Conservation (phyloP, 169 alveolate species). For the Cryptosporidium viatorum region DNA sequence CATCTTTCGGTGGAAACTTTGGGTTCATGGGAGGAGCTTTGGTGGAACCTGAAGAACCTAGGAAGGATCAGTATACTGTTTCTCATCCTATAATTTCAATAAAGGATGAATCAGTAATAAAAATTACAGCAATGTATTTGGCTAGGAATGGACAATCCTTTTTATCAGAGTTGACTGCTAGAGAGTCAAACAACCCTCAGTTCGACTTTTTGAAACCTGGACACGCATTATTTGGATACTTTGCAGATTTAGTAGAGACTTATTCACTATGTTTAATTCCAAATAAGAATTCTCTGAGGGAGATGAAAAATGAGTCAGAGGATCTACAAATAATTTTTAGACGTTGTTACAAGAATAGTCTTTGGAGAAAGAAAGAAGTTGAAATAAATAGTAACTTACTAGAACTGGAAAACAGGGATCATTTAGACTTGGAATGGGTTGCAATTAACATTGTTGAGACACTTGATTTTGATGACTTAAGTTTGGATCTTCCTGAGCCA, state of each 20-base stretch:
- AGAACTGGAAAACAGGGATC: slow-evolving; percentile 77
- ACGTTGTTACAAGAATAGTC: slow-evolving; percentile 50
- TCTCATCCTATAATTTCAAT: slow-evolving; percentile 85
- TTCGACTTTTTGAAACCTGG: slow-evolving; percentile 96
- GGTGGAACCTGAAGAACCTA: slow-evolving; percentile 78
- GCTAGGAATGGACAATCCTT: slow-evolving; percentile 97
- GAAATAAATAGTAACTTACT: slow-evolving; percentile 77
- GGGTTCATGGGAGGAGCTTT: slow-evolving; percentile 78
- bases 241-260: slow-evolving; percentile 93
- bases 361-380: slow-evolving; percentile 84
- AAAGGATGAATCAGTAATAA: slow-evolving; percentile 91
- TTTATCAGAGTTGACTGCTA: slow-evolving; percentile 90
- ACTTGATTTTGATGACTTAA: slow-evolving; percentile 66
- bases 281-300: slow-evolving; percentile 86
- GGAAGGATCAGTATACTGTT: slow-evolving; percentile 77
- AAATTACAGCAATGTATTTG: slow-evolving; percentile 94
- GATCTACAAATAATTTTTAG: slow-evolving; percentile 75
- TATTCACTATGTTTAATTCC: slow-evolving; percentile 94
- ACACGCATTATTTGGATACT: slow-evolving; percentile 93
- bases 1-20: slow-evolving; percentile 65
- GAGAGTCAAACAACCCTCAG: slow-evolving; percentile 90
- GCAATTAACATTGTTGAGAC: slow-evolving; percentile 79
- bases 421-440: slow-evolving; percentile 76
- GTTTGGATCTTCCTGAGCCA: slow-evolving; percentile 32
- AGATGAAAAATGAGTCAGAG: slow-evolving; percentile 85